Percentiles rank a stretch among this genome's conserved stretches.
Conservation (phyloP, 2,329 filamentous ascomycete genomes). For the Botrytis medusae region DNA sequence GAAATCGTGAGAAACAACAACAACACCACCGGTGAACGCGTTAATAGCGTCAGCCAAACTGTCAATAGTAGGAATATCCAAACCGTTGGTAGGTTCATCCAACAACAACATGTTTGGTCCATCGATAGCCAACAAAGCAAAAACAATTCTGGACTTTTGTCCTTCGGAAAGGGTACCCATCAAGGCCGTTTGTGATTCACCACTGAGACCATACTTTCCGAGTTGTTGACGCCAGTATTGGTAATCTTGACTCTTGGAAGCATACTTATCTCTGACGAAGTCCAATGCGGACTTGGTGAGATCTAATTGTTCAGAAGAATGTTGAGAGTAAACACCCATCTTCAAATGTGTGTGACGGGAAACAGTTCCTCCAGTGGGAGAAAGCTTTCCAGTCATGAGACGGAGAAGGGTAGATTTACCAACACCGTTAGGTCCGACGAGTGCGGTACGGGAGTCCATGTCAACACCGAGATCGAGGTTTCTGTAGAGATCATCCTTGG, state of each 20-base stretch:
- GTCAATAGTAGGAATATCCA: conserved; percentile 98
- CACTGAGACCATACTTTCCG: conserved; percentile 87
- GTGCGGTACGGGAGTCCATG: conserved; percentile 97
- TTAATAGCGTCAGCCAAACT: conserved; percentile 97
- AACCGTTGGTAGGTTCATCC: conserved; percentile 98
- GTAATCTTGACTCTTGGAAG: conserved; percentile 87
- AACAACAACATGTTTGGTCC: conserved; percentile 95
- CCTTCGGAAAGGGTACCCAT: conserved; percentile 98
- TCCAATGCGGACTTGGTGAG: conserved; percentile 96
- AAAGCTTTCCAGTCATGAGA: conserved; percentile 94
- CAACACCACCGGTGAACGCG: conserved; percentile 87
- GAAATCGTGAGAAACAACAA: conserved; percentile 99
- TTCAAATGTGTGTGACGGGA: conserved; percentile 97
- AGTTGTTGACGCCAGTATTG: conserved; percentile 99
- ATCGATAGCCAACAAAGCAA: conserved; percentile 93
- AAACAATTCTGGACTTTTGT: conserved; percentile 97
- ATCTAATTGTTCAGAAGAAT: conserved; percentile 97
- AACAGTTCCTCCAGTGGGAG: conserved; percentile 77
- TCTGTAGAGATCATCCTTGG: conserved; percentile 91
- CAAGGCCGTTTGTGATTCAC: conserved; percentile 91
- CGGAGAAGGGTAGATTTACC: conserved; percentile 96
- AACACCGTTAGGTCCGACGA: conserved; percentile 98
- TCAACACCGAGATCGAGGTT: conserved; percentile 98
- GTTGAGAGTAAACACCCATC: conserved; percentile 96
- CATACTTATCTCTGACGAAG: conserved; percentile 96